Evolutionary conservation across 192 early-diverging fungal species (phyloP).

Genomic region (Linnemannia schmuckeri): DNA sequence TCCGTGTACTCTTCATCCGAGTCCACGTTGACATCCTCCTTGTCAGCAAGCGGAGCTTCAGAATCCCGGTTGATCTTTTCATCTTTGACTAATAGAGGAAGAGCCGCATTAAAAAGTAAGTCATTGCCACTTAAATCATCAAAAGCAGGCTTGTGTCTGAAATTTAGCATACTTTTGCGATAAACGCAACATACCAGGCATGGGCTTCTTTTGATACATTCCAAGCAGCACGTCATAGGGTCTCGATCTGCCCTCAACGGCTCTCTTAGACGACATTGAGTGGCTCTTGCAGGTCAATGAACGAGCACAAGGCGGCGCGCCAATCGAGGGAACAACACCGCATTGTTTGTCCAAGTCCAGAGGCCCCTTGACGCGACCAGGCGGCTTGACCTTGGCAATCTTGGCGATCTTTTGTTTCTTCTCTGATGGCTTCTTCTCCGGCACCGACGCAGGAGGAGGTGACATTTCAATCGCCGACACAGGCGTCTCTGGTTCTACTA

Average conservation of each 20-base stretch:
- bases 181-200: slow-evolving; percentile 65
- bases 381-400: slow-evolving; percentile 65
- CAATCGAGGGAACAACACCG: slow-evolving; percentile 77
- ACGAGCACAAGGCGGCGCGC: slow-evolving; percentile 78
- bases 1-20: slow-evolving; percentile 82
- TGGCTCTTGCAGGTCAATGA: slow-evolving; percentile 98
- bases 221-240: slow-evolving; percentile 85
- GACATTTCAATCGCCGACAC: slow-evolving; percentile 50
- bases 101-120: background rate
- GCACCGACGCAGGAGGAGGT: slow-evolving; percentile 31
- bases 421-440: slow-evolving; percentile 54
- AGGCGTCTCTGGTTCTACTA: slow-evolving; percentile 31
- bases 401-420: slow-evolving; percentile 71
- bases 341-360: slow-evolving; percentile 94
- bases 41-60: slow-evolving; percentile 61
- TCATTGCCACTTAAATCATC: background rate
- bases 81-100: slow-evolving; percentile 46
- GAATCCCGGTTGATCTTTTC: slow-evolving; percentile 57
- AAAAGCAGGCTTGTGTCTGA: background rate
- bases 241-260: slow-evolving; percentile 86
- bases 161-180: background rate
- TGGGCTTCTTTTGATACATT: slow-evolving; percentile 82
- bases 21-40: slow-evolving; percentile 68
- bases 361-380: slow-evolving; percentile 69
- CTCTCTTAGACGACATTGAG: slow-evolving; percentile 88